Evolutionary conservation across 768 basidiomycete genomes (phyloP).

Genomic region (Boletus pseudo-olivaceus): DNA sequence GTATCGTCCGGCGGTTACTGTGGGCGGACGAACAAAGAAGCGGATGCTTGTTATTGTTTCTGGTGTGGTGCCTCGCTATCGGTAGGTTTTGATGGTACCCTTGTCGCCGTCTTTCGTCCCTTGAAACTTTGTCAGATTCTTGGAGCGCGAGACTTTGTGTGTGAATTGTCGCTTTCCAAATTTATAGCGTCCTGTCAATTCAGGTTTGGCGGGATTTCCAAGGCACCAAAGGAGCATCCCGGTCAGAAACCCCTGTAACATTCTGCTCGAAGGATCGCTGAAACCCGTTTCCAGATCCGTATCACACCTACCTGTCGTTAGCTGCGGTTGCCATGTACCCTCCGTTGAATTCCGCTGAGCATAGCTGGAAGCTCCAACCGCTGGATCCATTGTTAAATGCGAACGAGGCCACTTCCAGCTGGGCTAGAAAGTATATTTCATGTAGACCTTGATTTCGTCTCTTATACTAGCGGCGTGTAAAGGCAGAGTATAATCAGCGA

Average conservation of each 20-base stretch:
- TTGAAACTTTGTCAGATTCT: constrained; percentile 54
- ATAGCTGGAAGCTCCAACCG: constrained; percentile 54
- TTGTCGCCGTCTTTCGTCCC: background rate
- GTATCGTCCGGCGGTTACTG: constrained; percentile 72
- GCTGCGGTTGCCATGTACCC: constrained; percentile 74
- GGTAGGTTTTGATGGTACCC: constrained; percentile 40
- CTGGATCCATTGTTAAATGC: constrained; percentile 76
- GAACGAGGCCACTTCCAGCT: constrained; percentile 56
- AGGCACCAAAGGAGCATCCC: constrained; percentile 74
- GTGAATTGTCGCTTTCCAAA: constrained; percentile 48
- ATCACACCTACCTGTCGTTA: constrained; percentile 89
- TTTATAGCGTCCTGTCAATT: constrained; percentile 82
- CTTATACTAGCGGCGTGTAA: background rate
- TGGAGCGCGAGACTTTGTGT: constrained; percentile 53
- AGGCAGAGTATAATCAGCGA: background rate
- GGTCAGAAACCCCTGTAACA: constrained; percentile 42
- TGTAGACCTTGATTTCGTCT: constrained; percentile 12
- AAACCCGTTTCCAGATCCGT: constrained; percentile 64
- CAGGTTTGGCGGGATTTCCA: constrained; percentile 85
- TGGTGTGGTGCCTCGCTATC: constrained; percentile 85
- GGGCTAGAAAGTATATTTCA: constrained; percentile 63
- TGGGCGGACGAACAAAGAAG: constrained; percentile 82
- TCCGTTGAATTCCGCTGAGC: constrained; percentile 31
- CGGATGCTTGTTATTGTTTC: constrained; percentile 95
- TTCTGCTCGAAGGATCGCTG: background rate